Conservation (phyloP, 208 protist species). For the Leishmania arabica region DNA sequence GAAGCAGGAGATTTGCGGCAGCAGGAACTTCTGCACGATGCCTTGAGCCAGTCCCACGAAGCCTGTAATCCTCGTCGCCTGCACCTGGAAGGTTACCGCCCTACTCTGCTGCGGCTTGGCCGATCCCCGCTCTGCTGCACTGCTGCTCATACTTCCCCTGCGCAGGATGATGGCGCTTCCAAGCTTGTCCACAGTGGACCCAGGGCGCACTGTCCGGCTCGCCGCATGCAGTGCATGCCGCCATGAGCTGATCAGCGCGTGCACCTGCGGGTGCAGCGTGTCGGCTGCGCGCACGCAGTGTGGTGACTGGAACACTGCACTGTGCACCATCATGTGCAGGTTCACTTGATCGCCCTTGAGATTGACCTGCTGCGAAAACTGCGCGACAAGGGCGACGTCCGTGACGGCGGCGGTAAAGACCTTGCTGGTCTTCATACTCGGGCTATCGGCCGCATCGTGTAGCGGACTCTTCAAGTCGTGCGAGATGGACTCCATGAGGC, state of each 20-base stretch:
- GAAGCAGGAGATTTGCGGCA: constrained; percentile 70
- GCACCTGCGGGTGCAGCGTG: constrained; percentile 75
- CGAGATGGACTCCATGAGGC: constrained; percentile 30
- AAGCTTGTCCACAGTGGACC: neutral
- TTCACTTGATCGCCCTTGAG: constrained; percentile 57
- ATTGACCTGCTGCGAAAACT: constrained; percentile 55
- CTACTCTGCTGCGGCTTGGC: neutral
- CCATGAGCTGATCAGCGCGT: constrained; percentile 66
- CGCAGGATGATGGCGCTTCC: neutral
- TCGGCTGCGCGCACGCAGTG: constrained; percentile 59
- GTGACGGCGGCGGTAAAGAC: constrained; percentile 37
- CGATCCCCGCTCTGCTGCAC: neutral
- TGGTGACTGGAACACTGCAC: constrained; percentile 46
- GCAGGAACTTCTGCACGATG: constrained; percentile 46
- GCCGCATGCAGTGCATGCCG: constrained; percentile 28
- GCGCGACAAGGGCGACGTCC: constrained; percentile 39
- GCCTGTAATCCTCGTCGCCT: constrained; percentile 59
- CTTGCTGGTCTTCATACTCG: constrained; percentile 7
- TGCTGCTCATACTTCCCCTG: neutral
- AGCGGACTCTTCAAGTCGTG: neutral
- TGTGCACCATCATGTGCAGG: constrained; percentile 56
- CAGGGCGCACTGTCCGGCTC: constrained; percentile 14
- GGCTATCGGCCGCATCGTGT: neutral
- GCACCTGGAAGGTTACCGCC: constrained; percentile 48
- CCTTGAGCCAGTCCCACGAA: constrained; percentile 59